Conservation (phyloP, 805 yeast genomes). For the Barnettozyma salicaria region DNA sequence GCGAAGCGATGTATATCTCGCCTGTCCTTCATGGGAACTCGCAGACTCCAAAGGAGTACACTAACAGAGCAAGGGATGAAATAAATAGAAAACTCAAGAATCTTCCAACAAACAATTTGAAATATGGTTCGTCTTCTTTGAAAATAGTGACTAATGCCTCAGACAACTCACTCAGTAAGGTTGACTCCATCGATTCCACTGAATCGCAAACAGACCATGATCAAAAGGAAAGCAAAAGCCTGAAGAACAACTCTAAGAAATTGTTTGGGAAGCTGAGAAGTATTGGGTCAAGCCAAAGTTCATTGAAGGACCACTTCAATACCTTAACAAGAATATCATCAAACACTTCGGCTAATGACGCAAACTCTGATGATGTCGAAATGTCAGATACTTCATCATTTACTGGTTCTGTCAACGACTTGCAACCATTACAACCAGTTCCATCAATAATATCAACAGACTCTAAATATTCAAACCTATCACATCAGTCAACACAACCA, state of each 20-base stretch:
- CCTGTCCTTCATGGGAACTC: conserved; percentile 16
- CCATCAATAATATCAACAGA: conserved; percentile 21
- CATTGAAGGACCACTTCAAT: conserved; percentile 8
- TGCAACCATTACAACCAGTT: conserved; percentile 22
- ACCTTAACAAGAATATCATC: conserved; percentile 10
- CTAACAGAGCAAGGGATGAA: conserved; percentile 27
- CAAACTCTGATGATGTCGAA: conserved; percentile 12
- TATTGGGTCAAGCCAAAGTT: conserved; percentile 5
- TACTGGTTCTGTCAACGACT: conserved; percentile 7
- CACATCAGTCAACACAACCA: conserved; percentile 8
- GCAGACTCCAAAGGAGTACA: conserved; percentile 27
- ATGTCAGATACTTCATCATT: conserved; percentile 11
- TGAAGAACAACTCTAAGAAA: conserved; percentile 4
- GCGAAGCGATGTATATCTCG: conserved; percentile 22
- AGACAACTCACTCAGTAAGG: conserved; percentile 20
- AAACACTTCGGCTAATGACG: conserved; percentile 1
- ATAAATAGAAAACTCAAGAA: conserved; percentile 24
- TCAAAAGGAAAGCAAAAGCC: background rate
- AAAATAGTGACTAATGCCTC: conserved; percentile 24
- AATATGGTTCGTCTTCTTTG: conserved; percentile 27
- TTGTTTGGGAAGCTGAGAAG: conserved; percentile 14
- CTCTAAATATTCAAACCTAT: conserved; percentile 9
- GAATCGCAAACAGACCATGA: conserved; percentile 15
- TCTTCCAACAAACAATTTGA: conserved; percentile 17
- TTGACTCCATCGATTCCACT: conserved; percentile 19